These are phyloP conservation scores for Xanthoconium separans DNA, from an alignment of 1,284 basidiomycete species.

Conservation along the genomic window DNA sequence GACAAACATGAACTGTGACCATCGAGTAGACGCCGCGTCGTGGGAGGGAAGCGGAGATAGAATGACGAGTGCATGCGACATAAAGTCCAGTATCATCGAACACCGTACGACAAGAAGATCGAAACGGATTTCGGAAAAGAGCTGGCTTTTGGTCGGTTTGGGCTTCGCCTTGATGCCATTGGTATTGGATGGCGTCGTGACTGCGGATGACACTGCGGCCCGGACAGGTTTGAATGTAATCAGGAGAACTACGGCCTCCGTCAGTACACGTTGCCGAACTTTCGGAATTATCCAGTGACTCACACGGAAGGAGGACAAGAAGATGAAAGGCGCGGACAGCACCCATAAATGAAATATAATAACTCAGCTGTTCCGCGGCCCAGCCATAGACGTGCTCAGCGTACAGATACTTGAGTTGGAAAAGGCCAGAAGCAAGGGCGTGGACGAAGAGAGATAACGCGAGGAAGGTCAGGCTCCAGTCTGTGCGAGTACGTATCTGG, in stretches of 20 bases:
- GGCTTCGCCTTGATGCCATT: constrained; percentile 35
- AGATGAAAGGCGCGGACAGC: constrained; percentile 50
- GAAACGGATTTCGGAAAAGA: constrained; percentile 65
- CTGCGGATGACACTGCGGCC: constrained; percentile 17
- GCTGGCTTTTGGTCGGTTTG: constrained; percentile 47
- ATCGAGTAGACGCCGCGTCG: constrained; percentile 9
- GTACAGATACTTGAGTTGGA: constrained; percentile 62
- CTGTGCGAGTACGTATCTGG: constrained; percentile 33
- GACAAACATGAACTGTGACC: constrained; percentile 55
- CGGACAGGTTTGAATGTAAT: constrained; percentile 45
- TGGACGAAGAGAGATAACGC: constrained; percentile 47
- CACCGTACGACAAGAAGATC: constrained; percentile 60
- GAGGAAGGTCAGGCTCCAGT: constrained; percentile 60
- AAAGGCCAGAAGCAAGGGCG: constrained; percentile 51
- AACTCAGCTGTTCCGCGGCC: constrained; percentile 59
- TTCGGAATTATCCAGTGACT: constrained; percentile 21
- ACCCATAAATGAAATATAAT: constrained; percentile 59
- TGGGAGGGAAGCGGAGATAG: constrained; percentile 45
- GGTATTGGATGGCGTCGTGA: constrained; percentile 8
- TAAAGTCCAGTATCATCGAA: constrained; percentile 63
- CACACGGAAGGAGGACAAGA: constrained; percentile 56
- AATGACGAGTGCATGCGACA: constrained; percentile 60
- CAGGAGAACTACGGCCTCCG: constrained; percentile 39
- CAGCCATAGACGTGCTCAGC: constrained; percentile 56
- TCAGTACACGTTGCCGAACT: constrained; percentile 10